Evolutionary conservation across 306 rosid species (phyloP), one percentile per base, ranked within the genome.

Genomic region (Dalbergia oliveri): DNA sequence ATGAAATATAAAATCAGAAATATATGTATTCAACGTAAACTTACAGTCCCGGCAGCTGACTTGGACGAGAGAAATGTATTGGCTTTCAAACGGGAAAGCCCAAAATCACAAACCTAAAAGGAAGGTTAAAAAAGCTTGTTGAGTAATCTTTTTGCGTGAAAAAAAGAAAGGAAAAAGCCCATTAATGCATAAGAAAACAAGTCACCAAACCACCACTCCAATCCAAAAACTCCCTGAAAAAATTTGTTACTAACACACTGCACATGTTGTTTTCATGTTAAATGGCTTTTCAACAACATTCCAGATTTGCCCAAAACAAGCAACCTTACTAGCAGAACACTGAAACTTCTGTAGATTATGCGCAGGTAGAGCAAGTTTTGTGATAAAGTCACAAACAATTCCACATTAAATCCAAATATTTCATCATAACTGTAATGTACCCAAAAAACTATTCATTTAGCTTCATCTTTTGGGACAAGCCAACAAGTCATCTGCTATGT

Each of bases 21-120:
- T 54, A 82, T 63, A 19, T 66, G 45, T 15, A 43, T 34, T 34
- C 64, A 74, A 61, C 73, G 39, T 14, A 86, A 83, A 87, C 98
- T 89, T 83, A 96, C 99, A 69, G 99, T 96, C 79, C 99, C 99
- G 77, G 98, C 99, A 34, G 99, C 98, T 37, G 99, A 93, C 83
- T 96, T 96, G 80, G 99, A 90, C 33, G 99, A 96, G 75, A 96
- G 97, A 88, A 93, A 93, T 23, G 99, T 96, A 79, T 88, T 94
- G 70, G 99, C 99, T 87, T 96, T 96, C 53, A 90, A 81, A 50
- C 97, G 98, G 41, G 99, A 96, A 80, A 96, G 99, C 77, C 99
- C 99, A 86, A 96, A 96, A 87, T 96, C 98, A 63, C 97, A 86
- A 83, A 96, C 99, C 99, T 96, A 75, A 56, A 79, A 44, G 57